Evolutionary conservation across 345 rosid species (phyloP).

Genomic region (Diplotaxis tenuifolia): DNA sequence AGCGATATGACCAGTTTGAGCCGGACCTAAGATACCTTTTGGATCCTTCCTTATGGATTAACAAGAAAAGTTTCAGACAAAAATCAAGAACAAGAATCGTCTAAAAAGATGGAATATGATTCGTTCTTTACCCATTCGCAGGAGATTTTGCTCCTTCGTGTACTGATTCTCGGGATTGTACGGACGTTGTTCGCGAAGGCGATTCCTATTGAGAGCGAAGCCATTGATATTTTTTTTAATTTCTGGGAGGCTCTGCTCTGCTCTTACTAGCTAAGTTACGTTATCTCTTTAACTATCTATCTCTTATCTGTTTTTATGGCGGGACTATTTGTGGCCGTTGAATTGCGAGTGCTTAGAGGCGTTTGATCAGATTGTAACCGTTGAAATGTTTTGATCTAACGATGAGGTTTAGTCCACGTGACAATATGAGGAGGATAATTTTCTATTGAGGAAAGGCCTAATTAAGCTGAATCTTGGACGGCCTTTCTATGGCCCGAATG

Average conservation of each 20-base stretch:
- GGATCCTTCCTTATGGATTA: conserved; percentile 14
- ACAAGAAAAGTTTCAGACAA: conserved; percentile 1
- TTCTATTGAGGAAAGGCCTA: background rate
- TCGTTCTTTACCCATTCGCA: conserved; percentile 64
- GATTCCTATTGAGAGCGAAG: conserved; percentile 56
- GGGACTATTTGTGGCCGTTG: conserved; percentile 33
- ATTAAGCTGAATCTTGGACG: background rate
- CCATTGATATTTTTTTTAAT: conserved; percentile 35
- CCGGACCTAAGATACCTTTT: conserved; percentile 41
- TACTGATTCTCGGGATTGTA: conserved; percentile 25
- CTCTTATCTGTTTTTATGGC: conserved; percentile 37
- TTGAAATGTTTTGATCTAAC: conserved; percentile 11
- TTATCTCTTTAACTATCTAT: conserved; percentile 20
- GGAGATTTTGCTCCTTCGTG: conserved; percentile 38
- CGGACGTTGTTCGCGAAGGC: conserved; percentile 37
- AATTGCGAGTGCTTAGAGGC: background rate
- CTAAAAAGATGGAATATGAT: background rate
- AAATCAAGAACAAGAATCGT: background rate
- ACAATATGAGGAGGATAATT: background rate
- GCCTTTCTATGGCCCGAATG: conserved; percentile 9
- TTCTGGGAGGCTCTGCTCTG: conserved; percentile 11
- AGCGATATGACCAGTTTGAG: conserved; percentile 77
- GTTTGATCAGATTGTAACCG: conserved; percentile 14
- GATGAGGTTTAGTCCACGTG: background rate
- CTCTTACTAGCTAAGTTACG: background rate